These are phyloP conservation scores for Fomitopsis pulvina DNA, from an alignment of 768 basidiomycete genomes.

Conservation along the genomic window DNA sequence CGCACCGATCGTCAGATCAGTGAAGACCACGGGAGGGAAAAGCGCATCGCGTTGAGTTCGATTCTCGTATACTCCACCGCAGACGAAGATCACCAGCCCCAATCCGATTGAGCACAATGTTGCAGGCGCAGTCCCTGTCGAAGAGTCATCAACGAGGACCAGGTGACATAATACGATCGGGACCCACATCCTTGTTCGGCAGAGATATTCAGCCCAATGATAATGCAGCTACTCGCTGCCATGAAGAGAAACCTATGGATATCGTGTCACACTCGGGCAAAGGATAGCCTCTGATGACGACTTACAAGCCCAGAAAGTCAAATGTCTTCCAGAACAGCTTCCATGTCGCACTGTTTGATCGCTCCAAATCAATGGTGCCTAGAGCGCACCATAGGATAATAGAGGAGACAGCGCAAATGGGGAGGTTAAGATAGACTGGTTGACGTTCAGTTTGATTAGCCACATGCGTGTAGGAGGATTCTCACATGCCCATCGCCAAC, in stretches of 20 bases:
- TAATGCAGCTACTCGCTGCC: slow-evolving; percentile 62
- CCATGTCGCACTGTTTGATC: slow-evolving; percentile 49
- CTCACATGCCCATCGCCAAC: slow-evolving; percentile 87
- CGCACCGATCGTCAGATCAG: slow-evolving; percentile 52
- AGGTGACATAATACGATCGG: slow-evolving; percentile 6
- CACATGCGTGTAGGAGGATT: slow-evolving; percentile 14
- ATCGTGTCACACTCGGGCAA: neutral
- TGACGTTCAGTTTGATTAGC: neutral
- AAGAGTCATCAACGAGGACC: slow-evolving; percentile 11
- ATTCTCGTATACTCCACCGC: slow-evolving; percentile 63
- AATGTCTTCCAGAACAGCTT: slow-evolving; percentile 46
- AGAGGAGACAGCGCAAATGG: slow-evolving; percentile 58
- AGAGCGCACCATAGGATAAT: slow-evolving; percentile 55
- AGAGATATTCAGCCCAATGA: slow-evolving; percentile 78
- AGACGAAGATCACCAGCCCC: slow-evolving; percentile 48
- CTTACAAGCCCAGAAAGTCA: slow-evolving; percentile 77
- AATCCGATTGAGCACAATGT: slow-evolving; percentile 55
- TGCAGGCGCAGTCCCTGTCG: slow-evolving; percentile 59
- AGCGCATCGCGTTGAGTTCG: slow-evolving; percentile 62
- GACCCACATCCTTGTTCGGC: slow-evolving; percentile 61
- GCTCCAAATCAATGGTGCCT: slow-evolving; percentile 43
- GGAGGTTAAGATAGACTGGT: slow-evolving; percentile 79
- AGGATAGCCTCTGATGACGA: slow-evolving; percentile 7
- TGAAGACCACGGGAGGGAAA: slow-evolving; percentile 62
- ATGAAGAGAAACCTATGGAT: slow-evolving; percentile 60